Conservation (phyloP, 2,329 filamentous ascomycete genomes). For the Alternaria sp. region DNA sequence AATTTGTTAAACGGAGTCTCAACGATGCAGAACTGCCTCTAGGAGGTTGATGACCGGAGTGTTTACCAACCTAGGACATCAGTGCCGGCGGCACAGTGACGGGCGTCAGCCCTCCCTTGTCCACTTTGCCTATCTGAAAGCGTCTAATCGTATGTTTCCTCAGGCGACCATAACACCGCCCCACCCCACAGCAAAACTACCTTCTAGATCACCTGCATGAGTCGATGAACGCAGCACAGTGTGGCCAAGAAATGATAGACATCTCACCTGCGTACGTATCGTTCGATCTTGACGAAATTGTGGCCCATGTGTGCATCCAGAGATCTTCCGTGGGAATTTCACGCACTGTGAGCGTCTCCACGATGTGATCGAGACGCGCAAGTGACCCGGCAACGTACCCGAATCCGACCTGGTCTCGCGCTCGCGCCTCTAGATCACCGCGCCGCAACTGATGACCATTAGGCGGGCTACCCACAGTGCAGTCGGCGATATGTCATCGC, state of each 20-base stretch:
- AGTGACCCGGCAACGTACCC: conserved; percentile 1
- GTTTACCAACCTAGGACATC: conserved; percentile 6
- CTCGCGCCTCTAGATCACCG: conserved; percentile 3
- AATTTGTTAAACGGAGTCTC: background rate
- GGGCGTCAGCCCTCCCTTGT: background rate
- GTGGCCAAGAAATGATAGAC: conserved; percentile 6
- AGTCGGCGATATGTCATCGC: conserved; percentile 1
- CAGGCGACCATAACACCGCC: conserved; percentile 14
- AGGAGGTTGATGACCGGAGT: conserved; percentile 5
- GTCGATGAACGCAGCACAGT: background rate
- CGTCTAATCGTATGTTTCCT: conserved; percentile 16
- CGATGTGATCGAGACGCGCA: conserved; percentile 5
- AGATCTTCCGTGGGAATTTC: conserved; percentile 4
- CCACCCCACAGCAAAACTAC: conserved; percentile 9
- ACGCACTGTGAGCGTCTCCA: background rate
- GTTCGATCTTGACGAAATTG: conserved; percentile 10
- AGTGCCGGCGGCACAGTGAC: conserved; percentile 10
- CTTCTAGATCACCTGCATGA: conserved; percentile 9
- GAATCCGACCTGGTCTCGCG: conserved; percentile 2
- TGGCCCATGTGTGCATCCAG: conserved; percentile 1
- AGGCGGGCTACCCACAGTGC: background rate
- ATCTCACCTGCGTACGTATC: conserved; percentile 6
- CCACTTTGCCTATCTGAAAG: conserved; percentile 7
- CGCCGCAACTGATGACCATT: conserved; percentile 7
- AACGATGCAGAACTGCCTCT: conserved; percentile 1